Conservation (phyloP, 2,329 filamentous ascomycete genomes). For the Cercospora beticola region DNA sequence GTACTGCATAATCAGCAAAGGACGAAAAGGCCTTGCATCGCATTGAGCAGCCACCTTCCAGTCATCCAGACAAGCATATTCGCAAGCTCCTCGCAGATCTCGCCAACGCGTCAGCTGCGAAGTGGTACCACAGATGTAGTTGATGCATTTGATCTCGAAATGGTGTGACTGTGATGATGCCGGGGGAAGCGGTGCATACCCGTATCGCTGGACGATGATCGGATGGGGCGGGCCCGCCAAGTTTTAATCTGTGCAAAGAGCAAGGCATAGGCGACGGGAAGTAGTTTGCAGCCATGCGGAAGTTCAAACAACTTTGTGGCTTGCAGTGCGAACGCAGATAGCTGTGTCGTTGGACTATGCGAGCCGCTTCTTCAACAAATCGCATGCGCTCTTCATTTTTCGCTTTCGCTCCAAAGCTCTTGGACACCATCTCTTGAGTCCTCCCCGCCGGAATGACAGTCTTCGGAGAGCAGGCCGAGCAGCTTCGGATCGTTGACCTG, state of each 20-base stretch:
- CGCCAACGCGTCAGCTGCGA: constrained; percentile 2
- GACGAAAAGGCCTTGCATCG: constrained; percentile 3
- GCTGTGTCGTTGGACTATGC: not conserved
- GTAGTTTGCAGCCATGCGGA: constrained; percentile 1
- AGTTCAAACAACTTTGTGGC: not conserved
- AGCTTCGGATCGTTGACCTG: constrained; percentile 3
- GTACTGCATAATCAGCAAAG: constrained; percentile 11
- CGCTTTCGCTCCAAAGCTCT: not conserved
- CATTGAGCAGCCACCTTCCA: constrained; percentile 7
- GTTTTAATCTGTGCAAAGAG: not conserved
- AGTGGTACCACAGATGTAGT: constrained; percentile 8
- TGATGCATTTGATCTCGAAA: not conserved
- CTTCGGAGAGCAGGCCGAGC: constrained; percentile 9
- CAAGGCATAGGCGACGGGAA: constrained; percentile 5
- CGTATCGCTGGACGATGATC: constrained; percentile 2
- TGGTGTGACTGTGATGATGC: constrained; percentile 2
- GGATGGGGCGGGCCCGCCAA: constrained; percentile 4
- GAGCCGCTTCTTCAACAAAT: not conserved
- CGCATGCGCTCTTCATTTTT: not conserved
- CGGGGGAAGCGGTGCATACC: constrained; percentile 6
- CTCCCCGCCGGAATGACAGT: constrained; percentile 9
- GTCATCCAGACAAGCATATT: not conserved
- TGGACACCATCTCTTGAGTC: constrained; percentile 1
- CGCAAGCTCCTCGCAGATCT: constrained; percentile 1
- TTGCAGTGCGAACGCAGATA: constrained; percentile 9